These are phyloP conservation scores for Lipomyces chichibuensis DNA, from an alignment of 805 yeast species.

Conservation along the genomic window DNA sequence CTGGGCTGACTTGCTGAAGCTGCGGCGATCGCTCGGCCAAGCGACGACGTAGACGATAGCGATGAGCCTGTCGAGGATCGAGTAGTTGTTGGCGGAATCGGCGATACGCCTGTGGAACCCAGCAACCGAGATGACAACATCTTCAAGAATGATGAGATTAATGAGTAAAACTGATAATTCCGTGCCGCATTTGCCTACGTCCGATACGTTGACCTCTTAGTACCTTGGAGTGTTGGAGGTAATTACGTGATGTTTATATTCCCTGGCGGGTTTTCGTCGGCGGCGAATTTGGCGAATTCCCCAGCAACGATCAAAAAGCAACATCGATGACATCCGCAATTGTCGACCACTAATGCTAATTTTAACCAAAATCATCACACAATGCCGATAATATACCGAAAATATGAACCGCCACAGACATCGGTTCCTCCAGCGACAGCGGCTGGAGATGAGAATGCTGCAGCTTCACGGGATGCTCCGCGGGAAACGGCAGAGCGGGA, in stretches of 20 bases:
- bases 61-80: background rate
- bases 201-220: background rate
- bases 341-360: background rate
- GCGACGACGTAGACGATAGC: slow-evolving; percentile 1
- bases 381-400: slow-evolving; percentile 20
- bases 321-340: background rate
- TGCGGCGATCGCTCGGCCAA: background rate
- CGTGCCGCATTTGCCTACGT: background rate
- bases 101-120: background rate
- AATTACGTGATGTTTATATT: background rate
- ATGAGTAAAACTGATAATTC: background rate
- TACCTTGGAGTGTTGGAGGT: background rate
- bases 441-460: background rate
- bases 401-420: slow-evolving; percentile 15
- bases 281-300: too few relatives aligned
- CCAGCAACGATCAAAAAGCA: too few relatives aligned
- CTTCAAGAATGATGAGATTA: background rate
- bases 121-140: slow-evolving; percentile 2
- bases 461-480: slow-evolving; percentile 1
- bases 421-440: background rate
- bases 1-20: background rate
- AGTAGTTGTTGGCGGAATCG: background rate
- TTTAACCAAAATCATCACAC: too few relatives aligned
- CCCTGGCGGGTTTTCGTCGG: too few relatives aligned
- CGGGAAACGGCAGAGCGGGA: slow-evolving; percentile 40